Conservation (phyloP, 2,329 filamentous ascomycete genomes). For the Pyricularia sp. region DNA sequence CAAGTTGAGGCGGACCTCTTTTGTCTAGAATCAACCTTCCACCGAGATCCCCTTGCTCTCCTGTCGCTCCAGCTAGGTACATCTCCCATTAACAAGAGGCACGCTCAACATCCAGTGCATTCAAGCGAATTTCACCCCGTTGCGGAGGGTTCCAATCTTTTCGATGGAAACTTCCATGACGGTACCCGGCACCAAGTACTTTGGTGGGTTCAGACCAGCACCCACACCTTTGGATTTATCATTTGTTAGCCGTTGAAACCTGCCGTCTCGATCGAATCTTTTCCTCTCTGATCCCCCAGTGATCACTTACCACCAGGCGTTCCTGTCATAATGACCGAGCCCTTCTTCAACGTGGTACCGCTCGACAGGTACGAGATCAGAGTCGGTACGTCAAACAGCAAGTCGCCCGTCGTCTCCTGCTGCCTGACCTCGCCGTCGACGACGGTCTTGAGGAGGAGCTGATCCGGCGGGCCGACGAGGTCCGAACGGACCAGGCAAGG, state of each 20-base stretch:
- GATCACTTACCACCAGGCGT: slow-evolving; percentile 24
- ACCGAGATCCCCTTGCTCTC: background rate
- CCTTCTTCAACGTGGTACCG: slow-evolving; percentile 29
- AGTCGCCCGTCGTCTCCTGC: slow-evolving; percentile 22
- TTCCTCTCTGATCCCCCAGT: too few relatives aligned
- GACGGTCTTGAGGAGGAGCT: slow-evolving; percentile 28
- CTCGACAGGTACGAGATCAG: slow-evolving; percentile 23
- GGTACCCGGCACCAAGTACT: slow-evolving; percentile 24
- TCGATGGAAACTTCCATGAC: slow-evolving; percentile 25
- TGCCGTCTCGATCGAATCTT: background rate
- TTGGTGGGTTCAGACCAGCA: slow-evolving; percentile 26
- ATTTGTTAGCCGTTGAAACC: background rate
- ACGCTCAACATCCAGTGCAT: background rate
- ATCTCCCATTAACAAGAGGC: background rate
- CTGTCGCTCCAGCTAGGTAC: background rate
- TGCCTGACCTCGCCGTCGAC: slow-evolving; percentile 36
- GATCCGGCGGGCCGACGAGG: slow-evolving; percentile 27
- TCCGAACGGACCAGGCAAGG: slow-evolving; percentile 30
- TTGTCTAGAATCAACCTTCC: background rate
- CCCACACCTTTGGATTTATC: slow-evolving; percentile 20
- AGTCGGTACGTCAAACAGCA: slow-evolving; percentile 30
- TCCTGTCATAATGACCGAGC: slow-evolving; percentile 31
- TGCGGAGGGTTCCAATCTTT: slow-evolving; percentile 26
- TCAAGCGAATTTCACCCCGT: slow-evolving; percentile 18
- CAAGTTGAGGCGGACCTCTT: background rate